phyloP scores from a whole-genome alignment of 1,284 basidiomycete genomes.

The Quambalaria eucalypti region DNA sequence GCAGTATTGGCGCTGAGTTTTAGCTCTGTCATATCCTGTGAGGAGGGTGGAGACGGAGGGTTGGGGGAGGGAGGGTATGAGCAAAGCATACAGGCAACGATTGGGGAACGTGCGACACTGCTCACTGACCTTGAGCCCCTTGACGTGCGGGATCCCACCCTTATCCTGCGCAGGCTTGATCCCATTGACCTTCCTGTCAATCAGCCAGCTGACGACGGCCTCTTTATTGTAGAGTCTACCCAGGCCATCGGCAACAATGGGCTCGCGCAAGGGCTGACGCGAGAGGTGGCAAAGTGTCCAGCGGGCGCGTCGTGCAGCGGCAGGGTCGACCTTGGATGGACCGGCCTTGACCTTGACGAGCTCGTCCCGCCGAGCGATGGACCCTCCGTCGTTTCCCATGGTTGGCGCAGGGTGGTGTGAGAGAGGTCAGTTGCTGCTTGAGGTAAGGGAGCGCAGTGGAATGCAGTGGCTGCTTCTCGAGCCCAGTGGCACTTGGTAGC shows the following conservation, averaged over 20 bases:
- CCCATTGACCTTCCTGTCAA: constrained; percentile 5
- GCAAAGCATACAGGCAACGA: too few relatives aligned
- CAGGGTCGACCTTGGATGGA: constrained; percentile 19
- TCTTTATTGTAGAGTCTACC: constrained; percentile 45
- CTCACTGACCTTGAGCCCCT: constrained; percentile 19
- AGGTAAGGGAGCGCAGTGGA: too few relatives aligned
- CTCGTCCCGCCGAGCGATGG: constrained; percentile 39
- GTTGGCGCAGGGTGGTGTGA: background rate
- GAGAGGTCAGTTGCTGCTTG: too few relatives aligned
- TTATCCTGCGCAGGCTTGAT: background rate
- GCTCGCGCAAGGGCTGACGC: constrained; percentile 17
- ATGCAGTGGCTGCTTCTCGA: too few relatives aligned
- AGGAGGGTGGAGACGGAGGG: background rate
- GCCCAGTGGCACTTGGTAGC: too few relatives aligned
- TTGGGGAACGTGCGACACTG: too few relatives aligned
- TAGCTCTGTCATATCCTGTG: constrained; percentile 26
- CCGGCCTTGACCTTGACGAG: constrained; percentile 29
- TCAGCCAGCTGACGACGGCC: constrained; percentile 30
- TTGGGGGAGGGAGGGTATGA: too few relatives aligned
- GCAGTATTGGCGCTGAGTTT: constrained; percentile 19
- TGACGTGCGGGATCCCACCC: constrained; percentile 5
- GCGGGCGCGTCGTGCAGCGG: constrained; percentile 22
- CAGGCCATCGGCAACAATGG: constrained; percentile 34
- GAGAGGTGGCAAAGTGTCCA: constrained; percentile 40
- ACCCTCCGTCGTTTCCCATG: constrained; percentile 42